A percentile compares a stretch with the other conserved stretches of the same genome.
phyloP scores from a whole-genome alignment of 106 monocot genomes.

The Platanthera guangdongensis region DNA sequence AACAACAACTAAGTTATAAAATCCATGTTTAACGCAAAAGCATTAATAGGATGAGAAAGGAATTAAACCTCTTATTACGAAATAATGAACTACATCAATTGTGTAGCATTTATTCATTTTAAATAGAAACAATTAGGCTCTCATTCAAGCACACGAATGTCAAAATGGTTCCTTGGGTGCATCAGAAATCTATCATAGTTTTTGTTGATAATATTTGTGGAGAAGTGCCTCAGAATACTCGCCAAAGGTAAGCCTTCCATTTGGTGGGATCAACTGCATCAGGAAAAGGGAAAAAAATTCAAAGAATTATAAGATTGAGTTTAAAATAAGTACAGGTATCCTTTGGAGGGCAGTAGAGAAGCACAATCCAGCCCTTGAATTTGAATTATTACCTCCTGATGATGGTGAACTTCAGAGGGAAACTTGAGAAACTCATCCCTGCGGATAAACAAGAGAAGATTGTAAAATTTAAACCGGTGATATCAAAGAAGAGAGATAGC shows the following conservation, averaged over 20 bases:
- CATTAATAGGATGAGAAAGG: no score
- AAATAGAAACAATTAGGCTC: no score
- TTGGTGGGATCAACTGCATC: conserved; percentile 53
- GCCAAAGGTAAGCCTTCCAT: conserved; percentile 71
- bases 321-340: not conserved
- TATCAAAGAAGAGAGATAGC: no score
- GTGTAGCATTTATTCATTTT: no score
- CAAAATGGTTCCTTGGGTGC: no score
- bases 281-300: not conserved
- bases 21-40: no score
- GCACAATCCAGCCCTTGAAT: not conserved
- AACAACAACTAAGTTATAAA: no score
- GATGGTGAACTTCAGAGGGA: conserved; percentile 24
- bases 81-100: no score
- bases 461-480: not conserved
- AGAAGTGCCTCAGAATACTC: conserved; percentile 71
- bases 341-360: not conserved
- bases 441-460: not conserved
- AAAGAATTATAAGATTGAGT: not conserved
- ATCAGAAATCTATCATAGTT: not conserved
- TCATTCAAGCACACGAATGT: no score
- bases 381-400: conserved; percentile 32
- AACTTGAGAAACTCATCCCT: conserved; percentile 56
- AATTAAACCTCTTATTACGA: no score
- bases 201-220: conserved; percentile 51